Evolutionary conservation across 2,329 filamentous ascomycete species (phyloP).

Genomic region (Phialocephala subalpina): DNA sequence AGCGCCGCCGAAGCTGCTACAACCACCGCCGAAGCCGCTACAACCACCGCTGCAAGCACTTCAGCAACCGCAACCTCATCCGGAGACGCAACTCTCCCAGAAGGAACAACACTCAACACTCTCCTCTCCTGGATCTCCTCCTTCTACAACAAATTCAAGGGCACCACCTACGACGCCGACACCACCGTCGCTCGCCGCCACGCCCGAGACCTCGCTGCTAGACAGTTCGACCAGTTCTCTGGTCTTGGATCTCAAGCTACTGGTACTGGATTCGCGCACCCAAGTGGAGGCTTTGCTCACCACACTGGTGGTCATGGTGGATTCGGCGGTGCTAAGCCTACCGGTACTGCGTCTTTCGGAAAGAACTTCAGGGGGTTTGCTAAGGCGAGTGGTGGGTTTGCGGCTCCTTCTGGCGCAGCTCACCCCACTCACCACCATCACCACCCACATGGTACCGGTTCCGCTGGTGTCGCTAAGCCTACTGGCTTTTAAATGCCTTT

Average conservation of each 20-base stretch:
- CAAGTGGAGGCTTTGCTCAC: background rate
- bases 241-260: background rate
- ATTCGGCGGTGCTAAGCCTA: background rate
- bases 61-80: background rate
- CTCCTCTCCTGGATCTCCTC: slow-evolving; percentile 35
- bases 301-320: slow-evolving; percentile 9
- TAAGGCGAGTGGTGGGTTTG: background rate
- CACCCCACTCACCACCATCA: background rate
- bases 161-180: slow-evolving; percentile 19
- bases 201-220: slow-evolving; percentile 29
- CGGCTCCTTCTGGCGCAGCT: no score
- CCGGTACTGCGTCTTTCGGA: background rate
- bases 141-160: slow-evolving; percentile 31
- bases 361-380: background rate
- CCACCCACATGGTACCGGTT: background rate
- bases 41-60: background rate
- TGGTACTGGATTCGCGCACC: background rate
- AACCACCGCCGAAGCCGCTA: background rate
- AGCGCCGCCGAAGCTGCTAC: background rate
- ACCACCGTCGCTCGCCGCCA: slow-evolving; percentile 32
- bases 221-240: slow-evolving; percentile 9
- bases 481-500: background rate
- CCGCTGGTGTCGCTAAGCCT: background rate
- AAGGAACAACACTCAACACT: slow-evolving; percentile 31
- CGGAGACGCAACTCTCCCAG: slow-evolving; percentile 12